A percentile compares a stretch with the other conserved stretches of the same genome.
These are phyloP conservation scores for Pseudocercospora musae DNA, from an alignment of 2,329 filamentous ascomycete genomes.

Conservation along the genomic window DNA sequence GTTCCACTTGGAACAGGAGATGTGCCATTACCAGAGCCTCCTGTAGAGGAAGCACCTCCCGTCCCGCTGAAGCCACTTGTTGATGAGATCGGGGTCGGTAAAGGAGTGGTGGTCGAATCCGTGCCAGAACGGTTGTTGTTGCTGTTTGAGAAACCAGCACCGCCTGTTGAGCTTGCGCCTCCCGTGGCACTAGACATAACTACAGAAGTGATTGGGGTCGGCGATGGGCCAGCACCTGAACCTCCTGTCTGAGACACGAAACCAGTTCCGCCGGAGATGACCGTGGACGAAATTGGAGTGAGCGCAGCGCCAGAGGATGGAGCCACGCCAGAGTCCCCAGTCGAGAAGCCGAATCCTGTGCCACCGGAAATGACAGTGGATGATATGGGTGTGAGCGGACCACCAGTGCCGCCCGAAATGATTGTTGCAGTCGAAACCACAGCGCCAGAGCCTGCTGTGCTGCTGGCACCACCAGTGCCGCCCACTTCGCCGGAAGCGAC, in stretches of 20 bases:
- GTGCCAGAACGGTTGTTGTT: conserved; percentile 1
- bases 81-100: conserved; percentile 11
- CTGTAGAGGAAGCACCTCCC: conserved; percentile 13
- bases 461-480: conserved; percentile 17
- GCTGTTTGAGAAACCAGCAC: conserved; percentile 1
- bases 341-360: conserved; percentile 10
- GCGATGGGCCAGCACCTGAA: background rate
- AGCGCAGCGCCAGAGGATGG: conserved; percentile 6
- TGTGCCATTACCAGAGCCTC: conserved; percentile 4
- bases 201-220: conserved; percentile 13
- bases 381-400: conserved; percentile 9
- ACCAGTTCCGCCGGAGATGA: conserved; percentile 3
- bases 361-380: conserved; percentile 4
- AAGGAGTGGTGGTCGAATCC: background rate
- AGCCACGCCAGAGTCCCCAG: conserved; percentile 6
- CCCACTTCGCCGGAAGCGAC: conserved; percentile 19
- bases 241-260: background rate
- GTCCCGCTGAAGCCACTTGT: conserved; percentile 9
- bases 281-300: conserved; percentile 7
- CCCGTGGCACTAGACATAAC: conserved; percentile 3
- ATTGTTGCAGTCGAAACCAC: conserved; percentile 7
- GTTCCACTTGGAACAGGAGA: conserved; percentile 1
- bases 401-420: conserved; percentile 6
- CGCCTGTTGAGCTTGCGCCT: conserved; percentile 1
- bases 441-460: conserved; percentile 14